Evolutionary conservation across 352 stramenopile species (phyloP), one percentile per base, ranked within the genome.

Genomic region (Achlya hypogyna): DNA sequence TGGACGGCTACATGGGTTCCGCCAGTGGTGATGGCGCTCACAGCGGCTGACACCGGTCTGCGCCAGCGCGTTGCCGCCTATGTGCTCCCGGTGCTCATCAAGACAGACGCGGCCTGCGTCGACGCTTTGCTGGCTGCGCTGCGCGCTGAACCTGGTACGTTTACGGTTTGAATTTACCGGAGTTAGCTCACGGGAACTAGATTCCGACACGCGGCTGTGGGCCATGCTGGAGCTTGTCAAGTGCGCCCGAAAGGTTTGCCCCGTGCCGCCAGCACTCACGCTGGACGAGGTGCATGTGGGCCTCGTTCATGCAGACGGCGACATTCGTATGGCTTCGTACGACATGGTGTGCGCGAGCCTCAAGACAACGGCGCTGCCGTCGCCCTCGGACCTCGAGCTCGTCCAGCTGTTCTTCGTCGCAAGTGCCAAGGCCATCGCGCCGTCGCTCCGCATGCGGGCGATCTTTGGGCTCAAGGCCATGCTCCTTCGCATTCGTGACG

Each of bases 191-290:
- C 20, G n/a, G 6, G 47, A 5, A 4, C 20, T 58, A 25, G 6
- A 32, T 52, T 73, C 72, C 4, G 77, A 90, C 69, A 72, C 81
- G 32, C 63, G 65, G 5, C 62, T 91, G 22, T 93, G 84, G 84
- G 80, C 81, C 34, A 78, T 89, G 51, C 73, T 93, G 20, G 82
- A 91, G 60, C 76, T 91, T 6, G 71, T 91, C 14, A 93, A 93
- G 70, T 84, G 85, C 72, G 84, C 84, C 14, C 78, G 84, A 43
- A 90, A 89, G 71, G 76, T 76, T 47, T 74, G 89, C 58, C 52
- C 81, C 22, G 77, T 77, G 45, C 72, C 89, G 35, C 58, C 76
- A 5, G 77, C 75, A 0, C 45, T 91, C 0, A 82, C 80, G 22
- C 71, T 78, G 49, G 32, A 38, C 0, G 80, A 88, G 53, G 86